Evolutionary conservation across 345 rosid species (phyloP), one percentile per base, ranked within the genome.

Genomic region (Leavenworthia alabamica): DNA sequence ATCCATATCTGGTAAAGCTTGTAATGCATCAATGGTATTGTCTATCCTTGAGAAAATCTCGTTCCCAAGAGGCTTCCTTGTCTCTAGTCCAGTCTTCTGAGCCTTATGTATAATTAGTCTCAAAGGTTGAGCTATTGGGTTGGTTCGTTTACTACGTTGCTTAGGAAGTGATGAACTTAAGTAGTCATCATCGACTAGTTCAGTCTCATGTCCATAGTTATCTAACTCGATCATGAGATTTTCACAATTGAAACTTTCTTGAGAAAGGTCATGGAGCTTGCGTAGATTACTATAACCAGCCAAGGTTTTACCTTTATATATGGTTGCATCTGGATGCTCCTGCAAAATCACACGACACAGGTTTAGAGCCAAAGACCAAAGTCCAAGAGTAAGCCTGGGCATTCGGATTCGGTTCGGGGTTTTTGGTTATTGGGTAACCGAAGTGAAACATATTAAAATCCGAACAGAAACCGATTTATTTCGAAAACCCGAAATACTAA

Each of bases 1-100:
- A 22, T 85, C 93, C 29, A 85, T 77, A 68, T 79, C 83, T 0
- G 90, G 81, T 49, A 87, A 67, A 9, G 82, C 86, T 73, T 87
- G 93, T 17, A 87, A 83, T 22, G 84, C 87, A 64, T 70, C 72
- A 14, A 87, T 73, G 15, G 84, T 80, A 55, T 42, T 67, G 55
- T 72, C 86, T 29, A 83, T 60, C 7, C 78, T 46, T 6, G 64
- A 73, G 44, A 12, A 74, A 45, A 47, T 70, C 8, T 66, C 75
- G 20, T 35, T 76, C 53, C 15, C 59, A 26, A 64, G 3, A 68
- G 70, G 58, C 52, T 58, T 66, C 51, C 66, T 76, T 60, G 60
- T 63, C 67, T 77, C 79, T 44, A 59, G n/a, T 57, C 66, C 71
- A 0, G 66, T 73, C 75, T 70, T 90, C 63, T 35, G 83, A 51